phyloP scores from a whole-genome alignment of 1,284 basidiomycete species.

The Amylostereum areolatum region DNA sequence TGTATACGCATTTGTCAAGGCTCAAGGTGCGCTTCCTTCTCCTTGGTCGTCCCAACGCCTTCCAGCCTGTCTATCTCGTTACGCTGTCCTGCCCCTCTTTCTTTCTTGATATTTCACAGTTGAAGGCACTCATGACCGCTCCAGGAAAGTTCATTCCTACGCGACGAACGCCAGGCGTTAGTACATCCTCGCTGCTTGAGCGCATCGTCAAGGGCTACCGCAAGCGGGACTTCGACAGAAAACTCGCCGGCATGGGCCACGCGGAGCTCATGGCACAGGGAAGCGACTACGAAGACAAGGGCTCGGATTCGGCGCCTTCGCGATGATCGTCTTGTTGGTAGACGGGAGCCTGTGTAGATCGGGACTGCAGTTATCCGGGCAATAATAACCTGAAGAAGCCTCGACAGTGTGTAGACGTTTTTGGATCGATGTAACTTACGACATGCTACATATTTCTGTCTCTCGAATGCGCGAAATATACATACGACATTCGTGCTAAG shows the following conservation, averaged over 20 bases:
- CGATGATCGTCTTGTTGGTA: background rate
- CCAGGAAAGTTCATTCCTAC: slow-evolving; percentile 94
- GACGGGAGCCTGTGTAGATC: too few species aligned
- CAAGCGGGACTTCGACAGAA: slow-evolving; percentile 81
- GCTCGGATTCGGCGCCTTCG: background rate
- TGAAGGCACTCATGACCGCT: too few species aligned
- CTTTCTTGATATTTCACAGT: background rate
- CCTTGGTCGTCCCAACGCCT: too few species aligned
- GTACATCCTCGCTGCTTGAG: slow-evolving; percentile 89
- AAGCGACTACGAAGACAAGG: slow-evolving; percentile 27
- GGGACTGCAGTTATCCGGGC: too few species aligned
- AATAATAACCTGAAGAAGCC: too few species aligned
- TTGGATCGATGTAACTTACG: too few species aligned
- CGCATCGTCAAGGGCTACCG: slow-evolving; percentile 84
- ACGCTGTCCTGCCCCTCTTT: background rate
- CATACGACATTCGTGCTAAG: too few species aligned
- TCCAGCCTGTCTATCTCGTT: too few species aligned
- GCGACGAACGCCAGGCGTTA: slow-evolving; percentile 89
- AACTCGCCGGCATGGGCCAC: slow-evolving; percentile 82
- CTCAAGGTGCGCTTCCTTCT: slow-evolving; percentile 47
- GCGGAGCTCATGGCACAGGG: slow-evolving; percentile 51
- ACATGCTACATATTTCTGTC: too few species aligned
- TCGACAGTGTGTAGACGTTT: too few species aligned
- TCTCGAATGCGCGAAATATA: too few species aligned
- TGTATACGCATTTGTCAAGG: slow-evolving; percentile 82